Percentiles rank a stretch among this genome's conserved stretches.
Evolutionary conservation across 1,284 basidiomycete genomes (phyloP).

Genomic region (Tilletia walkeri): DNA sequence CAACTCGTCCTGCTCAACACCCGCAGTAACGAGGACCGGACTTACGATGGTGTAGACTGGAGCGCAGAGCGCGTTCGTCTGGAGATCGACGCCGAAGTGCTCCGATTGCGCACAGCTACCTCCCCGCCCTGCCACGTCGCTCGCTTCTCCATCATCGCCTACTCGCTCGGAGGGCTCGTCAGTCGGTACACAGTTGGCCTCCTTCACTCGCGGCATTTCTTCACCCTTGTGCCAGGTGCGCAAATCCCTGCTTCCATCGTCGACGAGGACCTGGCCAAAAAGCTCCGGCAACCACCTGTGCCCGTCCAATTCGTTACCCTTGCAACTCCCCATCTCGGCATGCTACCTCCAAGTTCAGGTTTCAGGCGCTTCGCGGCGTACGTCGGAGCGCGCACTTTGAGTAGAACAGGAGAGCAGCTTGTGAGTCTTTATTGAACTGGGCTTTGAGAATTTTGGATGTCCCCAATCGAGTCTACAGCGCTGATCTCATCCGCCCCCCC

Average conservation of each 20-base stretch:
- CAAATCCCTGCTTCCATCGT: neutral
- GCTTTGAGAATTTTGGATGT: neutral
- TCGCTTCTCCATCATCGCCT: conserved; percentile 55
- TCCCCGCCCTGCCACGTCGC: conserved; percentile 71
- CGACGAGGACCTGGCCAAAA: neutral
- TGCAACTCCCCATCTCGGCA: conserved; percentile 76
- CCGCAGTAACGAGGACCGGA: conserved; percentile 64
- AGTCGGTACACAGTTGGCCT: conserved; percentile 74
- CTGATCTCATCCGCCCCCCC: neutral
- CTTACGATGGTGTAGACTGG: conserved; percentile 75
- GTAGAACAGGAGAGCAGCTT: conserved; percentile 79
- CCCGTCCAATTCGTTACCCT: conserved; percentile 78
- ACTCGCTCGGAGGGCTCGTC: conserved; percentile 76
- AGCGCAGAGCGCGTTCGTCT: conserved; percentile 69
- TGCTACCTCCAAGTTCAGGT: conserved; percentile 60
- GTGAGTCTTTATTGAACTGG: conserved; percentile 7
- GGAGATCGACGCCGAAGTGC: conserved; percentile 59
- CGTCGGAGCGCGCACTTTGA: conserved; percentile 73
- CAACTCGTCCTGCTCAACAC: conserved; percentile 62
- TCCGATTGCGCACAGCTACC: conserved; percentile 60
- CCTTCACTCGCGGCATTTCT: conserved; percentile 61
- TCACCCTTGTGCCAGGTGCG: conserved; percentile 18
- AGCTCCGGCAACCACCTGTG: conserved; percentile 10
- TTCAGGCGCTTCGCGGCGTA: conserved; percentile 64
- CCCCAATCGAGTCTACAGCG: neutral